These are phyloP conservation scores for Buxus sempervirens DNA, from an alignment of 164 flowering plant species.

Conservation along the genomic window DNA sequence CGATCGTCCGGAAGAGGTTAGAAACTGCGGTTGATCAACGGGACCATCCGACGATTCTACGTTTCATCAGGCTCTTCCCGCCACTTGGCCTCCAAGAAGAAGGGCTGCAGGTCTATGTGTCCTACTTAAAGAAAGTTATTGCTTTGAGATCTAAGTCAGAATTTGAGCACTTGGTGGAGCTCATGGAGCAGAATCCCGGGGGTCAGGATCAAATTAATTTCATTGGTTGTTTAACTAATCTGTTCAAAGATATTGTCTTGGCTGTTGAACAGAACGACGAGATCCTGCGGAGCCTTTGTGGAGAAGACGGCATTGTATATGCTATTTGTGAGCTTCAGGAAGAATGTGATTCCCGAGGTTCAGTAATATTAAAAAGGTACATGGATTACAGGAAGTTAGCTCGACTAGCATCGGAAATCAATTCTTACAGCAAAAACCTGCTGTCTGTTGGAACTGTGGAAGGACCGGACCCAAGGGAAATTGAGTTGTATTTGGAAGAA, in stretches of 20 bases:
- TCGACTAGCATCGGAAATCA: slow-evolving; percentile 52
- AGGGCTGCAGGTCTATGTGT: slow-evolving; percentile 79
- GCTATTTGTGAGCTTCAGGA: slow-evolving; percentile 78
- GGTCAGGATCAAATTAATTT: slow-evolving; percentile 44
- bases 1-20: slow-evolving; percentile 56
- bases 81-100: slow-evolving; percentile 73
- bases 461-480: slow-evolving; percentile 89
- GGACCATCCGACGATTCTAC: slow-evolving; percentile 58
- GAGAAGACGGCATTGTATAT: slow-evolving; percentile 77
- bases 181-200: slow-evolving; percentile 36
- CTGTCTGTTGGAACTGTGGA: slow-evolving; percentile 45
- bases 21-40: slow-evolving; percentile 67
- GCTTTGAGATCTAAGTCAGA: slow-evolving; percentile 55
- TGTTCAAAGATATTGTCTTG: slow-evolving; percentile 72
- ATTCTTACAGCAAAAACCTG: slow-evolving; percentile 47
- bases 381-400: slow-evolving; percentile 60
- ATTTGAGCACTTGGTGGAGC: slow-evolving; percentile 50
- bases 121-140: slow-evolving; percentile 77
- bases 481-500: slow-evolving; percentile 83
- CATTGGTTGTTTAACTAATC: slow-evolving; percentile 60
- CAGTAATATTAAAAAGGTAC: slow-evolving; percentile 50
- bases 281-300: slow-evolving; percentile 52
- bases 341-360: slow-evolving; percentile 68
- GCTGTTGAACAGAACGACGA: slow-evolving; percentile 75
- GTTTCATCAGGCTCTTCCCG: slow-evolving; percentile 56